Evolutionary conservation across 495 filamentous ascomycete genomes (phyloP), one percentile per base, ranked within the genome.

Genomic region (Clohesyomyces aquaticus): DNA sequence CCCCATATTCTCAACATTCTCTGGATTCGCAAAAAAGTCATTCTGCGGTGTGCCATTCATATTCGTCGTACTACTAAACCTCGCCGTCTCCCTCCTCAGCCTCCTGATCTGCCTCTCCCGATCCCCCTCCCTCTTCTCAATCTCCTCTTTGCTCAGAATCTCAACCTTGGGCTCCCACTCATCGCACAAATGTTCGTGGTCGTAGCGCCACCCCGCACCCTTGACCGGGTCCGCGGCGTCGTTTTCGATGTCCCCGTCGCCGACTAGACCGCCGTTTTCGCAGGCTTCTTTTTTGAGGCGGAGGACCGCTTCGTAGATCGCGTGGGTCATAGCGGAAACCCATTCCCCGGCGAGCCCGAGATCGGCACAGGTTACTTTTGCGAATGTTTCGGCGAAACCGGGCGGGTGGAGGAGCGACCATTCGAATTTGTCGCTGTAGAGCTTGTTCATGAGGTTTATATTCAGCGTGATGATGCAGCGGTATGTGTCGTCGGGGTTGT

Each of bases 341-440:
- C 96, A 99, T 79, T 99, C 94, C 56, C 91, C 92, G 42, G 84
- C 77, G 21, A 99, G 81, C 29, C 92, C 92, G 3, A 98, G 76
- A 72, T 99, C 94, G 11, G 92, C 88, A 74, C 93, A 96, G 0
- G 94, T 97, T 58, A 89, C 81, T 68, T 90, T 89, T 47, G 94
- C 95, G 75, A 98, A 98, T 41, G 87, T 83, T 74, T 99, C 94
- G 10, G 94, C 91, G 56, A 94, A 88, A 14, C 95, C 92, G 0
- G 90, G 87, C 3, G 92, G 91, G 72, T 97, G 91, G 9, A 97
- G 83, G 3, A 99, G 80, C 18, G 94, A 97, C 94, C 94, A 99
- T 73, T 99, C 94, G 67, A 99, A 98, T 74, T 90, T 96, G 81
- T 99, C 94, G 3, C 89, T 93, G 75, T 96, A 98, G 18, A 98